phyloP scores from a whole-genome alignment of 208 protist genomes.

The Leptomonas seymouri region DNA sequence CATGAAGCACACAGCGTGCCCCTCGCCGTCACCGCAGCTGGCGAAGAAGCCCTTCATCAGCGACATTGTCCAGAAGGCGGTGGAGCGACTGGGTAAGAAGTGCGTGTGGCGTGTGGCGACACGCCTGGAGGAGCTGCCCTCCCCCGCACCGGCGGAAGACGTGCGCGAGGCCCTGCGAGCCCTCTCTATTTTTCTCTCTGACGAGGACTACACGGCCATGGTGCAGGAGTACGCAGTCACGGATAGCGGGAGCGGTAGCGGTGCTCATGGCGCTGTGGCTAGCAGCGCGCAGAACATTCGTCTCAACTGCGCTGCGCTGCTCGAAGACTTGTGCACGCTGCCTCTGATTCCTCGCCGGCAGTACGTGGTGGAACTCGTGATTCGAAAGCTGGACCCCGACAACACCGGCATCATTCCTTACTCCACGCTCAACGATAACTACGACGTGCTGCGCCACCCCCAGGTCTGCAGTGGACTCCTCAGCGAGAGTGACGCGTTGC shows the following conservation, averaged over 20 bases:
- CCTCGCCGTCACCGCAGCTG: conserved; percentile 21
- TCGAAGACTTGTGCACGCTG: conserved; percentile 41
- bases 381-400: conserved; percentile 59
- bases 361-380: conserved; percentile 66
- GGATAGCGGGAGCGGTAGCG: background rate
- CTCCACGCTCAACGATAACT: conserved; percentile 42
- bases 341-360: conserved; percentile 57
- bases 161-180: conserved; percentile 71
- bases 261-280: too few species aligned
- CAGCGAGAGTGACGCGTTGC: conserved; percentile 48
- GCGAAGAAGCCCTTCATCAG: conserved; percentile 24
- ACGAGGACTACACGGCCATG: conserved; percentile 57
- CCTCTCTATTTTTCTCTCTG: conserved; percentile 66
- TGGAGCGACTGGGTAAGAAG: conserved; percentile 70
- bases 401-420: conserved; percentile 51
- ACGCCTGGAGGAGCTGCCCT: conserved; percentile 36
- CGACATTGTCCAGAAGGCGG: conserved; percentile 55
- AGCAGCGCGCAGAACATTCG: too few species aligned
- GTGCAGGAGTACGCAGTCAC: conserved; percentile 24
- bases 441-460: conserved; percentile 83
- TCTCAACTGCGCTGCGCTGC: conserved; percentile 22
- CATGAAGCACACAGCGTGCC: conserved; percentile 8
- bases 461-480: conserved; percentile 44
- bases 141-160: conserved; percentile 24
- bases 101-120: conserved; percentile 67